These are phyloP conservation scores for Beauveria australis DNA, from an alignment of 2,329 filamentous ascomycete species.

Conservation along the genomic window DNA sequence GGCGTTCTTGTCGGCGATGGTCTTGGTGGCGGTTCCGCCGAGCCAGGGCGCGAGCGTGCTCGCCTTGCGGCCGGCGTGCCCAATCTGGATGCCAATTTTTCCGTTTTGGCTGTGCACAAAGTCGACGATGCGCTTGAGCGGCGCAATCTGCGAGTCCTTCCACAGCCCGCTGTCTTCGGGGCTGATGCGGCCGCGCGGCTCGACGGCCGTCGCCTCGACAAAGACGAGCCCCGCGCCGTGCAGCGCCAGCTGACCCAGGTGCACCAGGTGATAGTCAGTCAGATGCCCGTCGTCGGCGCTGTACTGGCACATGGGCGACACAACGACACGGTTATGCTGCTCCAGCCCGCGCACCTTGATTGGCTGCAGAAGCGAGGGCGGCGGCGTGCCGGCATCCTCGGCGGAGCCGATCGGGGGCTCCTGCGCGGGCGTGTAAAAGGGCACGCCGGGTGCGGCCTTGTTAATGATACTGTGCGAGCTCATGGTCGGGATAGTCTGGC, in stretches of 20 bases:
- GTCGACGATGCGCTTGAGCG: slow-evolving; percentile 61
- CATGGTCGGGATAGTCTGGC: neutral
- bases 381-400: slow-evolving; percentile 22
- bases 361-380: slow-evolving; percentile 49
- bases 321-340: slow-evolving; percentile 48
- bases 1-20: slow-evolving; percentile 41
- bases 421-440: slow-evolving; percentile 49
- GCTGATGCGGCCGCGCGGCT: slow-evolving; percentile 71
- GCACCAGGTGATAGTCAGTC: slow-evolving; percentile 74
- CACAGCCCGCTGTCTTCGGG: slow-evolving; percentile 74
- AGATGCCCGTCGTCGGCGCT: slow-evolving; percentile 55
- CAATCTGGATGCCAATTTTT: slow-evolving; percentile 72
- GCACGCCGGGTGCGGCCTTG: slow-evolving; percentile 35
- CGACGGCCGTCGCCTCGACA: slow-evolving; percentile 71
- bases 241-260: slow-evolving; percentile 69
- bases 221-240: slow-evolving; percentile 67
- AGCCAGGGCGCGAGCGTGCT: slow-evolving; percentile 58
- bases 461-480: slow-evolving; percentile 17
- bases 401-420: slow-evolving; percentile 42
- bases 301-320: slow-evolving; percentile 56
- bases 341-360: slow-evolving; percentile 44
- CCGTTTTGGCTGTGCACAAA: slow-evolving; percentile 74
- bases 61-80: slow-evolving; percentile 68
- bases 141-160: slow-evolving; percentile 73
- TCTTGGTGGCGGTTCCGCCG: slow-evolving; percentile 35